phyloP scores from a whole-genome alignment of 257 asterid species.

The Solanum ahanhuiri region DNA sequence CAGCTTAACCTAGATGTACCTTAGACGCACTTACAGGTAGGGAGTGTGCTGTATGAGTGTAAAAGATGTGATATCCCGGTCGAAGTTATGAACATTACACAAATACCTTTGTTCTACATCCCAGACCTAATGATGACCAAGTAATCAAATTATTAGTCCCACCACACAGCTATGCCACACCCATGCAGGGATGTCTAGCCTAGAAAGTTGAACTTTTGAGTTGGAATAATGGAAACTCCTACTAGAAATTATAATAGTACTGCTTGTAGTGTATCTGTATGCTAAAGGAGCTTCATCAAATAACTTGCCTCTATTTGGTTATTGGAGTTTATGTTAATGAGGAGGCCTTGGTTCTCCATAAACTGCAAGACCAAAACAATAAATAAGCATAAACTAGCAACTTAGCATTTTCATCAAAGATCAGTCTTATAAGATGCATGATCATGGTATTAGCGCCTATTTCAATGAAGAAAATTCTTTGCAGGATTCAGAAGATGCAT shows the following conservation, averaged over 20 bases:
- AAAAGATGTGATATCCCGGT: constrained; percentile 56
- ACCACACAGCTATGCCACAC: not conserved
- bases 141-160: not conserved
- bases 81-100: constrained; percentile 44
- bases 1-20: not conserved
- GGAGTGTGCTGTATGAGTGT: constrained; percentile 46
- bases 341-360: constrained; percentile 60
- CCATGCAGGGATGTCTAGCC: not conserved
- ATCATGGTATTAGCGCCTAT: not conserved
- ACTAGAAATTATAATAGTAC: not conserved
- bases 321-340: constrained; percentile 52
- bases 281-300: not conserved
- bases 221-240: not conserved
- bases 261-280: not conserved
- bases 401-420: not conserved
- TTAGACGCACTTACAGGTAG: constrained; percentile 42
- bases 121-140: constrained; percentile 58
- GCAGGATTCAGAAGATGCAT: not conserved
- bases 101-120: constrained; percentile 51
- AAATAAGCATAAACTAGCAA: not conserved
- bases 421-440: not conserved
- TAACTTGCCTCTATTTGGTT: constrained; percentile 69
- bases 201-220: not conserved
- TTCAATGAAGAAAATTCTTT: not conserved
- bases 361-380: constrained; percentile 44